Percentiles rank a stretch among this genome's conserved stretches.
These are phyloP conservation scores for Botrytis byssoidea DNA, from an alignment of 2,329 filamentous ascomycete species.

Conservation along the genomic window DNA sequence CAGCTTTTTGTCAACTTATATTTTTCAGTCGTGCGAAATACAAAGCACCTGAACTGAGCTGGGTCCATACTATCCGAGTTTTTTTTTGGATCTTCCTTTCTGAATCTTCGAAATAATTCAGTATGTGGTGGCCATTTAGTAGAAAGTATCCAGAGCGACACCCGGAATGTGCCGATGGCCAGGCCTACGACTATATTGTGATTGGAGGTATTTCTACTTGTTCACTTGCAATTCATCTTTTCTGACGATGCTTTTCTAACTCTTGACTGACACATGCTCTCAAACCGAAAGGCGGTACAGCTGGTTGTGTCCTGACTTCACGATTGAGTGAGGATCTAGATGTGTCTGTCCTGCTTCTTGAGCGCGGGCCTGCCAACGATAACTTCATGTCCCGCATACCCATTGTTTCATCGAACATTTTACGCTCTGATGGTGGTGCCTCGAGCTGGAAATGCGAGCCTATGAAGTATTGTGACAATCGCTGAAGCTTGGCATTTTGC, in stretches of 20 bases:
- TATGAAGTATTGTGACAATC: slow-evolving; percentile 8
- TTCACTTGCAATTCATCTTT: not conserved
- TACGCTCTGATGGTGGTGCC: not conserved
- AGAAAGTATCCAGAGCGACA: not conserved
- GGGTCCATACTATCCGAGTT: not conserved
- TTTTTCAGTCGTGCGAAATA: not conserved
- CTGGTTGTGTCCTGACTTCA: slow-evolving; percentile 44
- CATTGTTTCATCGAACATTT: not conserved
- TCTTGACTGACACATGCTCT: not conserved
- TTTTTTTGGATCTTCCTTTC: not conserved
- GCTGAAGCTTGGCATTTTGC: not conserved
- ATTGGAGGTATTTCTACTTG: not conserved
- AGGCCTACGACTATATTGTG: not conserved
- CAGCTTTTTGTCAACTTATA: not conserved
- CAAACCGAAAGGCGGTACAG: slow-evolving; percentile 40
- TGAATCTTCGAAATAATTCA: not conserved
- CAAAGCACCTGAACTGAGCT: not conserved
- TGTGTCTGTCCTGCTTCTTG: slow-evolving; percentile 42
- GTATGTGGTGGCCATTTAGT: not conserved
- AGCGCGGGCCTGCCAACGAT: slow-evolving; percentile 38
- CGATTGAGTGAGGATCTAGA: slow-evolving; percentile 42
- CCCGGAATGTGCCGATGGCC: not conserved
- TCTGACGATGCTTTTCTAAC: too few species aligned
- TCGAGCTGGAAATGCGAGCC: slow-evolving; percentile 3
- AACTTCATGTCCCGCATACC: slow-evolving; percentile 5